These are phyloP conservation scores for Meyerozyma smithsonii DNA, from an alignment of 1,139 yeast genomes.

Conservation along the genomic window DNA sequence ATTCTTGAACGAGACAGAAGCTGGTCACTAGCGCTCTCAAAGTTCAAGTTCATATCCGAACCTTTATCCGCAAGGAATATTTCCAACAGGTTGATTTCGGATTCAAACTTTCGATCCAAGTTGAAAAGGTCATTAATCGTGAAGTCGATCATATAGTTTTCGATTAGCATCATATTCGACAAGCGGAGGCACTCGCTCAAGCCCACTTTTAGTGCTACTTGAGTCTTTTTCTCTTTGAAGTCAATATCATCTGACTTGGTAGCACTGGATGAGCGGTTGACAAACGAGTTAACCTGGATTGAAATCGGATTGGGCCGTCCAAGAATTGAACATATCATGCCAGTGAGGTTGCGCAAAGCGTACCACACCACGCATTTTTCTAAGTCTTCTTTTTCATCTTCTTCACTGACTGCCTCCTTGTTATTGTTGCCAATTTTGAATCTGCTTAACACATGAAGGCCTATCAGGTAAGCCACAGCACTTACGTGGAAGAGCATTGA, in stretches of 20 bases:
- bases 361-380: constrained; percentile 45
- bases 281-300: constrained; percentile 40
- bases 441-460: constrained; percentile 44
- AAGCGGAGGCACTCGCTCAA: constrained; percentile 45
- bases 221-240: constrained; percentile 22
- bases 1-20: constrained; percentile 11
- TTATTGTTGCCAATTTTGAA: constrained; percentile 13
- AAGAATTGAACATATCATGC: constrained; percentile 47
- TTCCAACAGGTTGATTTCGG: constrained; percentile 35
- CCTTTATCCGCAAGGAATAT: constrained; percentile 11
- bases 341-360: constrained; percentile 42
- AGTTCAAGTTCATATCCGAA: neutral
- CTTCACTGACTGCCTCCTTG: constrained; percentile 15
- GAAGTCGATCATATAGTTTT: constrained; percentile 46
- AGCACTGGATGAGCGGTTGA: constrained; percentile 15
- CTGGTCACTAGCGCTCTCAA: neutral
- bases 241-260: constrained; percentile 10
- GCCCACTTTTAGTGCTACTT: constrained; percentile 37
- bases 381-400: constrained; percentile 28
- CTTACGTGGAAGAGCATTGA: constrained; percentile 46
- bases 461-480: constrained; percentile 47
- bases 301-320: constrained; percentile 57
- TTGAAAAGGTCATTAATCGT: constrained; percentile 33
- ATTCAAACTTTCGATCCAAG: constrained; percentile 37
- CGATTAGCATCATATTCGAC: constrained; percentile 49